These are phyloP conservation scores for Amphibolis antarctica DNA, from an alignment of 106 monocot genomes.

Conservation along the genomic window DNA sequence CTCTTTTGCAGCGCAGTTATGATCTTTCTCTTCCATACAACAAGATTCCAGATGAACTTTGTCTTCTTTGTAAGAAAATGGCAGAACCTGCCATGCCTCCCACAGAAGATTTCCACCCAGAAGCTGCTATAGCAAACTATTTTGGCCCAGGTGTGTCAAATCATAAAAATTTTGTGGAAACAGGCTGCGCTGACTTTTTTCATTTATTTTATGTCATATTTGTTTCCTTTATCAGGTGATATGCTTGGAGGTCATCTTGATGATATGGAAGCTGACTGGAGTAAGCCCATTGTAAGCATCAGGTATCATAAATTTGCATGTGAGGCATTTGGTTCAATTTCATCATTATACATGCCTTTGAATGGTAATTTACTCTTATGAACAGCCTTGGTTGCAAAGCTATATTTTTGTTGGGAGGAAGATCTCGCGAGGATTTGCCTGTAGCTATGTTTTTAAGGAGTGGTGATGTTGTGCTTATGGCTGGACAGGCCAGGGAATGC, in stretches of 20 bases:
- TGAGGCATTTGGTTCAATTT: not conserved
- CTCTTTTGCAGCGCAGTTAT: conserved; percentile 62
- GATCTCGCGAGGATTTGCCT: conserved; percentile 67
- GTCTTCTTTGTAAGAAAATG: conserved; percentile 72
- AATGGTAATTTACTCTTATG: conserved; percentile 2
- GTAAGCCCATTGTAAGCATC: conserved; percentile 95
- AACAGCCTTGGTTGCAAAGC: conserved; percentile 84
- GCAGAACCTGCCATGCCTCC: conserved; percentile 60
- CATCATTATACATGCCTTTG: not conserved
- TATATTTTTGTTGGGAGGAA: conserved; percentile 83
- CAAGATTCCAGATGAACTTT: conserved; percentile 68
- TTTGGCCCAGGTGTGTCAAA: conserved; percentile 70
- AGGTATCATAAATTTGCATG: conserved; percentile 30
- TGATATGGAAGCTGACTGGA: conserved; percentile 97
- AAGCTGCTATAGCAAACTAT: conserved; percentile 96
- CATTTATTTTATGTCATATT: not conserved
- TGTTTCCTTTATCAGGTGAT: conserved; percentile 49
- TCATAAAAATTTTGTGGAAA: not conserved
- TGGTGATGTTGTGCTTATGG: conserved; percentile 92
- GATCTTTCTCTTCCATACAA: conserved; percentile 68
- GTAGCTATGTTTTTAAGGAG: conserved; percentile 70
- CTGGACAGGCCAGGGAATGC: conserved; percentile 79
- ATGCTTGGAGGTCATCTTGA: conserved; percentile 98
- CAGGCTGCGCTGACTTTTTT: not conserved
- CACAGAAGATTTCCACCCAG: conserved; percentile 70